Conservation (phyloP, 306 rosid genomes). For the Lablab purpureus region DNA sequence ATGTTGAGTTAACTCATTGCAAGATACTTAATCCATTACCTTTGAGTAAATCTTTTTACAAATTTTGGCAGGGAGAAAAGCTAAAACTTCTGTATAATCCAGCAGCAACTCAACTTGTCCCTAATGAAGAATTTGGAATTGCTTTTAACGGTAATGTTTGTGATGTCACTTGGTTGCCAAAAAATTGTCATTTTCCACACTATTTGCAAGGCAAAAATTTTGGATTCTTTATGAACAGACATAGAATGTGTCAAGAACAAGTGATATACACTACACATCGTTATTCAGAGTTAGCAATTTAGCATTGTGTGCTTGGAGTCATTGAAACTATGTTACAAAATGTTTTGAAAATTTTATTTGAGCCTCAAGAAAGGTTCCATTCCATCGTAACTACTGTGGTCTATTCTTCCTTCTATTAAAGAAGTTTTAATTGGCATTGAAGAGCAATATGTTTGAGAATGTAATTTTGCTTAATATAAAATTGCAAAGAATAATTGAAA, state of each 20-base stretch:
- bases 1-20: slow-evolving; percentile 2
- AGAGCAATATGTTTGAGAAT: not conserved
- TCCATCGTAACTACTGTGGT: not conserved
- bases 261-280: not conserved
- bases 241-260: slow-evolving; percentile 9
- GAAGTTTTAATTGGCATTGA: not conserved
- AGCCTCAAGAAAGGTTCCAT: not conserved
- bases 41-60: slow-evolving; percentile 16
- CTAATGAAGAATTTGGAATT: slow-evolving; percentile 85
- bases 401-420: not conserved
- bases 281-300: not conserved
- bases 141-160: slow-evolving; percentile 78
- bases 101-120: slow-evolving; percentile 65
- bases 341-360: not conserved
- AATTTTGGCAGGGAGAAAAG: slow-evolving; percentile 80
- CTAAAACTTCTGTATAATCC: slow-evolving; percentile 91
- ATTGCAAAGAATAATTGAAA: not conserved
- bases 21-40: not conserved
- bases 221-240: slow-evolving; percentile 20
- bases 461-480: not conserved
- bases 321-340: not conserved
- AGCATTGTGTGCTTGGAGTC: not conserved
- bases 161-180: not conserved
- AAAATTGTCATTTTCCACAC: not conserved
- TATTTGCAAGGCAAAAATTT: not conserved